Evolutionary conservation across 768 basidiomycete genomes (phyloP).

Genomic region (Tulasnella sp.): DNA sequence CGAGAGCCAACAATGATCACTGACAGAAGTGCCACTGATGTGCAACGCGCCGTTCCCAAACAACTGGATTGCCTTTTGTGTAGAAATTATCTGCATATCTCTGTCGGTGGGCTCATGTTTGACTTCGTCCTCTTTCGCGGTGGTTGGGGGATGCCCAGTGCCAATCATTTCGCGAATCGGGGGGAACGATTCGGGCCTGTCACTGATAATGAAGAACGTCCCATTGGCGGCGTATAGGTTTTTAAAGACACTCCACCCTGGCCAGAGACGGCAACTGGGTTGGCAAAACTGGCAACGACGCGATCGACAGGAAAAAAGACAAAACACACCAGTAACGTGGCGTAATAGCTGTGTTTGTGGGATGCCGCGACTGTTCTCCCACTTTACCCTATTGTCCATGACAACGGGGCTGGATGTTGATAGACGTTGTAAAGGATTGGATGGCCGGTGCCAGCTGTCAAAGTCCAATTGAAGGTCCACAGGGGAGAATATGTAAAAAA

Average conservation of each 20-base stretch:
- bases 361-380: no score
- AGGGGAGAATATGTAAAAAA: no score
- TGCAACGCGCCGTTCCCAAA: constrained; percentile 62
- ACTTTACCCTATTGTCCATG: no score
- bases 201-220: constrained; percentile 61
- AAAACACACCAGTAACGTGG: no score
- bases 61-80: constrained; percentile 48
- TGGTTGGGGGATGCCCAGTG: constrained; percentile 45
- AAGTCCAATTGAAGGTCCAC: no score
- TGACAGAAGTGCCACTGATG: constrained; percentile 54
- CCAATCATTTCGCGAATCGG: constrained; percentile 56
- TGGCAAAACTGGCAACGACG: no score
- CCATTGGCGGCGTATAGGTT: constrained; percentile 65
- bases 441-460: no score
- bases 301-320: no score
- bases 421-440: no score
- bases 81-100: constrained; percentile 64
- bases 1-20: constrained; percentile 26
- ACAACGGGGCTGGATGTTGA: no score
- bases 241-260: constrained; percentile 77
- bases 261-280: no score
- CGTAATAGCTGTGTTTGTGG: no score
- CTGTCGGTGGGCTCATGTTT: constrained; percentile 60
- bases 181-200: constrained; percentile 52
- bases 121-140: constrained; percentile 42